Base-by-base conservation (phyloP, 495 filamentous ascomycete species). In the Annulohypoxylon nitens region DNA sequence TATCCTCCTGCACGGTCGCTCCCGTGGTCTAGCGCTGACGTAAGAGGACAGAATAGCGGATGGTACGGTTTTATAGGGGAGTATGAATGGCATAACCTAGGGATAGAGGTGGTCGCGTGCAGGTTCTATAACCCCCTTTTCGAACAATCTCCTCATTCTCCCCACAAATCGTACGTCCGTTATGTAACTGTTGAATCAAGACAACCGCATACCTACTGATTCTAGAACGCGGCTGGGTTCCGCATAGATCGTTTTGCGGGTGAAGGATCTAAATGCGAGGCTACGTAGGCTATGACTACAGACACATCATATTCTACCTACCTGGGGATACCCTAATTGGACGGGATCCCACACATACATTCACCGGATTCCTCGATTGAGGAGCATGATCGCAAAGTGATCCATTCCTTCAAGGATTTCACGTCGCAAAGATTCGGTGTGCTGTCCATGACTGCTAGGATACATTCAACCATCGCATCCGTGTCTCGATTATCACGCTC, bases 1-100 rank as follows among this genome's bases (percentile, higher is more conserved):
- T 41, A 23, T 60, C 57, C 36, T 60, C 57, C 18, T 60, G 36
- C 36, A 60, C 57, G 57, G 57, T 37, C 57, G 36, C 25, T 41
- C 57, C 57, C 57, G 34, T 60, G 18, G 18, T 8, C 37, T 60
- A 60, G 57, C 14, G 57, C 57, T 60, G 57, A 60, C 20, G 20
- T 60, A n/a, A 60, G 57, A 43, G 11, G 6, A 10, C 20, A 23
- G 36, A 26, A 34, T 26, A 26, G 6, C 9, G 43, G n/a, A 7
- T 18, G 12, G n/a, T 37, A 20, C 2, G 10, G 33, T 26, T 51
- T 25, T 51, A 51, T 51, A 51, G 23, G 11, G 20, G 20, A 4
- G 23, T 53, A 30, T 25, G 48, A 5, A 33, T 54, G 33, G 9
- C 20, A 50, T 25, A 25, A 1, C 18, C 9, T 23, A 23, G 20